phyloP scores from a whole-genome alignment of 176 grass and related monocot genomes.

The Cymbopogon citratus region DNA sequence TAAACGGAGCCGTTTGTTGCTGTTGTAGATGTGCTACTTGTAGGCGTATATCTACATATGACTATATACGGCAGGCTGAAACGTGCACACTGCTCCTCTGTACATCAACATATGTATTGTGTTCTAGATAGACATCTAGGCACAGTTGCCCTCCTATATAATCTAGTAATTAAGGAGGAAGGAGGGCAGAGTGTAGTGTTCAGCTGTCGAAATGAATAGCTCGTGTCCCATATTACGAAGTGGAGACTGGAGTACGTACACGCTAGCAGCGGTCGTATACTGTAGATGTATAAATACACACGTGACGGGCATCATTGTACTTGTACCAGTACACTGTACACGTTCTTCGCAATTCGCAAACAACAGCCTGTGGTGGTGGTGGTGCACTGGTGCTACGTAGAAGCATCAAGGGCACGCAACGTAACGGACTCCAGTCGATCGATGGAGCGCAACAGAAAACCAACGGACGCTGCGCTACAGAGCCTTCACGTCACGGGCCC shows the following conservation, averaged over 20 bases:
- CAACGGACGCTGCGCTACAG: not conserved
- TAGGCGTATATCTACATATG: too few species aligned
- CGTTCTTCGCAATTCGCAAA: not conserved
- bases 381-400: not conserved
- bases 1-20: too few species aligned
- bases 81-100: too few species aligned
- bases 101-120: too few species aligned
- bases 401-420: not conserved
- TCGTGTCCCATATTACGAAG: not conserved
- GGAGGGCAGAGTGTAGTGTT: not conserved
- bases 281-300: not conserved
- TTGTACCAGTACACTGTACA: not conserved
- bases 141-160: too few species aligned
- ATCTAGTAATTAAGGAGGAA: too few species aligned
- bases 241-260: not conserved
- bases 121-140: too few species aligned
- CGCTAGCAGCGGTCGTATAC: not conserved
- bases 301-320: not conserved
- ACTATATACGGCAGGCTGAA: not conserved
- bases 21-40: too few species aligned
- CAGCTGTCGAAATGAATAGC: not conserved
- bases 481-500: slow-evolving; percentile 2
- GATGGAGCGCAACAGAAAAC: not conserved
- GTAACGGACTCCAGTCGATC: not conserved
- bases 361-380: not conserved